Evolutionary conservation across 495 filamentous ascomycete genomes (phyloP), one percentile per base, ranked within the genome.

Genomic region (Daldinia childiae): DNA sequence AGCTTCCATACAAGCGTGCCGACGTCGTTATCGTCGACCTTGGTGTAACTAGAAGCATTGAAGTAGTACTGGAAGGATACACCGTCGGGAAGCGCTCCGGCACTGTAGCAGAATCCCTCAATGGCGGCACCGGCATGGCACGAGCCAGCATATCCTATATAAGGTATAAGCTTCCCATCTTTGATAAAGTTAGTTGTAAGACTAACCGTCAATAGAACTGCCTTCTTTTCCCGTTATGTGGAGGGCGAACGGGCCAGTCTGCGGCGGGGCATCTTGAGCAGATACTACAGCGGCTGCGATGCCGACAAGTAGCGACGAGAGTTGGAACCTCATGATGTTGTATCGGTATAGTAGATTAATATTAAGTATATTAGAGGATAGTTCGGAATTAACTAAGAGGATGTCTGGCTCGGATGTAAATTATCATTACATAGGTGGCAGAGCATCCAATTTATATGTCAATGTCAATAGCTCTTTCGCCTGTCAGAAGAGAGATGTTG

Each of bases 101-200:
- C 72, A 39, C 60, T 62, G 61, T 84, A 69, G 75, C 87, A 90
- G 39, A 89, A 78, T 9, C 79, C 82, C 66, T 87, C 82, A 29
- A 83, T 85, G 17, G 82, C 86, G 38, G 87, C 86, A 11, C 88
- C 88, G 26, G 83, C 75, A 68, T 89, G 87, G 77, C 88, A 89
- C 32, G 87, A 74, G 5, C 45, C 45, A 38, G 86, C 80, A 57
- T 78, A 80, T 2, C 76, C 64, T 77, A 77, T 79, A 64, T 82
- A 69, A 41, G 80, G 39, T 8, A 76, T 73, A 9, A 69, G 61
- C 58, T 81, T 79, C 43, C 51, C 80, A 76, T 27, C 12, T 26
- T 21, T 48, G 4, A 26, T 68, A 29, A 32, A 77, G 48, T 30
- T 75, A 30, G 15, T 76, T 61, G 29, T 72, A 12, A 72, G 77